These are phyloP conservation scores for Yamadazyma kitorensis DNA, from an alignment of 805 yeast species.

Conservation along the genomic window DNA sequence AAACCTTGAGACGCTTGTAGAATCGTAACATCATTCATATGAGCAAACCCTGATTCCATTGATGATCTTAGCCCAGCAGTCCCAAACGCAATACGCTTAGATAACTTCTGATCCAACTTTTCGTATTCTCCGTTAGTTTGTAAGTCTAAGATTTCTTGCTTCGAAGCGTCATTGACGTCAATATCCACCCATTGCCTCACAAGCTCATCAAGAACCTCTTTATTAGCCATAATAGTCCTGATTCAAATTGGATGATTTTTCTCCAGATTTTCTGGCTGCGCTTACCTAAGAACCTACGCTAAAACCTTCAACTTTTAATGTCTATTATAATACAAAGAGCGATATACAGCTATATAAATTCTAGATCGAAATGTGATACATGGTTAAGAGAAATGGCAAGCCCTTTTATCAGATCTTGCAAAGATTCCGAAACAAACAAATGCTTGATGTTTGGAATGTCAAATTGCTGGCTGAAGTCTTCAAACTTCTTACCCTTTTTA, in stretches of 20 bases:
- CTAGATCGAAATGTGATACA: too few species aligned
- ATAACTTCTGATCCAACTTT: slow-evolving; percentile 51
- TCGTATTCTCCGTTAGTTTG: slow-evolving; percentile 33
- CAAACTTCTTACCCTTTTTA: slow-evolving; percentile 36
- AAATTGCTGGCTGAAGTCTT: slow-evolving; percentile 3
- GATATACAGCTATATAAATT: too few species aligned
- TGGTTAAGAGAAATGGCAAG: too few species aligned
- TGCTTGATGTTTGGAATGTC: slow-evolving; percentile 1
- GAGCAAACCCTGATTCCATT: slow-evolving; percentile 88
- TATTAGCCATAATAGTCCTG: too few species aligned
- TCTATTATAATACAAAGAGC: too few species aligned
- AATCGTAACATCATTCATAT: slow-evolving; percentile 87
- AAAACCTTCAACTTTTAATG: too few species aligned
- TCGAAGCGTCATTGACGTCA: slow-evolving; percentile 44
- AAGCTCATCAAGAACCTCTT: slow-evolving; percentile 23
- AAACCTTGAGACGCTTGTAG: slow-evolving; percentile 88
- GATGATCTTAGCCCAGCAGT: slow-evolving; percentile 88
- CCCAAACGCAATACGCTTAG: slow-evolving; percentile 74
- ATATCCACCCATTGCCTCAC: slow-evolving; percentile 35
- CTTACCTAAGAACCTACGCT: too few species aligned
- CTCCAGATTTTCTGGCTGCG: too few species aligned
- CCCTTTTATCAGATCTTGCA: not conserved
- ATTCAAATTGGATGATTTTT: too few species aligned
- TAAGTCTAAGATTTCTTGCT: slow-evolving; percentile 52
- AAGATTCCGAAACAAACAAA: slow-evolving; percentile 1